Base-by-base conservation (phyloP, 495 filamentous ascomycete species). In the Penicillium chermesinum region DNA sequence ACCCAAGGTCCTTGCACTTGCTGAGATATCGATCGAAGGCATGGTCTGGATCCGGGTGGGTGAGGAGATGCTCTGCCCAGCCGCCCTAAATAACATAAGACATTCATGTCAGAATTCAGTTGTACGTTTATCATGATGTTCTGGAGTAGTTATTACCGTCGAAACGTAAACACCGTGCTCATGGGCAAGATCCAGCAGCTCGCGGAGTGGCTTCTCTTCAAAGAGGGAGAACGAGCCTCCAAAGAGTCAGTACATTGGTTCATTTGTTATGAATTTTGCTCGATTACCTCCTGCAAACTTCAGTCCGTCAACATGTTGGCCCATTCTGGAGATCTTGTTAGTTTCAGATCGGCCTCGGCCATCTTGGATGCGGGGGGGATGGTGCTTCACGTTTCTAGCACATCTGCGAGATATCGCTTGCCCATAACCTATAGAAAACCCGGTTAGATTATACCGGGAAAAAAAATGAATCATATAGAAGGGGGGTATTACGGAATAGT, bases 1-100 rank as follows among this genome's bases (percentile, higher is more conserved):
- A 71, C 69, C 76, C 72, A 2, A 80, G 50, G 39, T 70, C 63
- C 52, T 73, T 74, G 70, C 76, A 82, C 49, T 67, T 75, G 0
- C 48, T 53, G 13, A 81, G 64, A 46, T 80, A 81, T 27, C 65
- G 69, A 50, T 79, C 70, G n/a, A 81, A 72, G 2, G 71, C 68
- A 3, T 60, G 50, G 18, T 63, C 56, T 0, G 66, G 51, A 43
- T 75, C 70, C 22, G 73, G 64, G 42, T 75, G 68, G 0, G 71
- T 72, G 12, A 82, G 73, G 34, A 80, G 61, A 52, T 80, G 75
- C 52, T 80, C 77, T 36, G 77, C 72, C 71, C 75, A 80, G 20
- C 77, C 77, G 20, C 76, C 77, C 64, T 44, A 22, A 32, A 16
- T 2, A 30, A 16, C 8, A 40, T 15, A 3, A 15, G 17, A 21